phyloP scores from a whole-genome alignment of 768 basidiomycete genomes.

The Nevesoporus exiguus region DNA sequence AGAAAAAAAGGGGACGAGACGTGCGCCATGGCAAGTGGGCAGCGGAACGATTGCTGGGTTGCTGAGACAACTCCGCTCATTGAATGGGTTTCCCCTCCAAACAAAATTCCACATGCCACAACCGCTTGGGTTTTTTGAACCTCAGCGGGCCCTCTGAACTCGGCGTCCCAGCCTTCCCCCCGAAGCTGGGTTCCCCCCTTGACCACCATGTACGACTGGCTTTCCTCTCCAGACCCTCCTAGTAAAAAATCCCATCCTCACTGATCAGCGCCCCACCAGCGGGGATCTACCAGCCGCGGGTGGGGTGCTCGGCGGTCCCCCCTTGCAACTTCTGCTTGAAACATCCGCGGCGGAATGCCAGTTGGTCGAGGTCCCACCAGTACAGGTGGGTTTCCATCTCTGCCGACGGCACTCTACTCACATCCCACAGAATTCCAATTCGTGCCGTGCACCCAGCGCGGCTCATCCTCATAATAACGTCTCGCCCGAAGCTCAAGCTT shows the following conservation, averaged over 20 bases:
- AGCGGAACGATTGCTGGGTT: neutral
- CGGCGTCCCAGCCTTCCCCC: no score
- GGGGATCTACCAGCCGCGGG: neutral
- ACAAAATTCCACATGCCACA: constrained; percentile 15
- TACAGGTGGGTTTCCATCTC: neutral
- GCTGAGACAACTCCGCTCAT: constrained; percentile 20
- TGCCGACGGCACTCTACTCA: neutral
- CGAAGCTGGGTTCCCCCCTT: neutral
- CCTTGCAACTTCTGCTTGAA: neutral
- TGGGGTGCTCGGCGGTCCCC: neutral
- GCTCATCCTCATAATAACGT: neutral
- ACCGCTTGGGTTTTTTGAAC: neutral
- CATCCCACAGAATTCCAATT: constrained; percentile 6
- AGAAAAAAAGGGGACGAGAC: neutral
- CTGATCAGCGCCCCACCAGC: neutral
- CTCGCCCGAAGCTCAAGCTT: neutral
- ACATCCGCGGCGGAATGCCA: neutral
- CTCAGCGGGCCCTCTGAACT: neutral
- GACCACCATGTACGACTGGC: no score
- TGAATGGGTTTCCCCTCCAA: constrained; percentile 4
- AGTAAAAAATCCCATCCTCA: neutral
- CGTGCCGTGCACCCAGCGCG: neutral
- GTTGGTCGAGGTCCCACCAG: neutral
- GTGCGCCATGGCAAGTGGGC: neutral
- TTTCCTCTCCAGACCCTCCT: neutral